phyloP scores from a whole-genome alignment of 2,329 filamentous ascomycete genomes.

The Aureobasidium sp. region DNA sequence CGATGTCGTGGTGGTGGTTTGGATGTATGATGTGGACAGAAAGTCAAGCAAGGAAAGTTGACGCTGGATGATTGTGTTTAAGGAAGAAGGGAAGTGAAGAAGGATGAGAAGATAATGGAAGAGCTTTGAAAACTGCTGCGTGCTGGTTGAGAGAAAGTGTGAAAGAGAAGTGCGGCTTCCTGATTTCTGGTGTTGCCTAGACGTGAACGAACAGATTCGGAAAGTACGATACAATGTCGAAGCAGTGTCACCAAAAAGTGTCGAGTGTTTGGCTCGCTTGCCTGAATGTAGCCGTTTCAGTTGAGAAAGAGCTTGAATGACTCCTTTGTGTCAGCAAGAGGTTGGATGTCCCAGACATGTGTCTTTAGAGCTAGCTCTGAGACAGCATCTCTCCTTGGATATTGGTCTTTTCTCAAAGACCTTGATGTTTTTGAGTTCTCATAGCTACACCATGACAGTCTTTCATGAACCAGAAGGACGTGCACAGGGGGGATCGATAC shows the following conservation, averaged over 20 bases:
- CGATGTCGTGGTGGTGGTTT: not conserved
- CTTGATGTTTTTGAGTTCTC: no score
- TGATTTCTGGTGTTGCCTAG: not conserved
- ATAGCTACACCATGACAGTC: no score
- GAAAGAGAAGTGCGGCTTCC: not conserved
- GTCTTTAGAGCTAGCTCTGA: no score
- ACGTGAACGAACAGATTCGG: not conserved
- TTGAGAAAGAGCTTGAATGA: not conserved
- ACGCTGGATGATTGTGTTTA: not conserved
- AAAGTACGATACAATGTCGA: not conserved
- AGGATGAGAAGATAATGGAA: not conserved
- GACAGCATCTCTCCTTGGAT: no score
- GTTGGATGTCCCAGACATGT: not conserved
- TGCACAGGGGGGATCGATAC: no score
- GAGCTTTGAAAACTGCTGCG: not conserved
- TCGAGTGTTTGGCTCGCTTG: not conserved
- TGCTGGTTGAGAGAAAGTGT: not conserved
- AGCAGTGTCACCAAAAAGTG: not conserved
- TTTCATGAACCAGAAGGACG: no score
- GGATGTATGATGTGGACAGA: not conserved
- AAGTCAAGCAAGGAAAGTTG: not conserved
- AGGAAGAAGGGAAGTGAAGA: not conserved
- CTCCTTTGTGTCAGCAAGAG: not conserved
- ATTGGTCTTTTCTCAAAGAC: no score
- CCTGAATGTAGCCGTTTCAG: no score